phyloP scores from a whole-genome alignment of 164 flowering plant genomes.

The Platanus orientalis region DNA sequence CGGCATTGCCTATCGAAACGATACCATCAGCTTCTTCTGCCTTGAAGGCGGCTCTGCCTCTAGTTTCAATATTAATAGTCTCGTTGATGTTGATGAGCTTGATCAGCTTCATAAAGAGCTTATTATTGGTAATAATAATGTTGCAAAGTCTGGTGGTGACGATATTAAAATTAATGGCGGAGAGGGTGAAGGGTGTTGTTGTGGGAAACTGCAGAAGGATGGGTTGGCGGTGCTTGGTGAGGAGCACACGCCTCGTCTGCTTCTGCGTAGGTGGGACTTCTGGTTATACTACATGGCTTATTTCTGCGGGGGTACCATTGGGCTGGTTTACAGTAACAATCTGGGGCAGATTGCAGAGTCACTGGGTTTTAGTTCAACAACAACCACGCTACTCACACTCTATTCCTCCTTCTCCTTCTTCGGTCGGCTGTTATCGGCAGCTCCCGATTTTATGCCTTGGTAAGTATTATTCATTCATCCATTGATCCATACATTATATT shows the following conservation, averaged over 20 bases:
- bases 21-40: constrained; percentile 43
- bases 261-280: constrained; percentile 66
- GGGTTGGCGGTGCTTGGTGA: constrained; percentile 67
- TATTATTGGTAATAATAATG: constrained; percentile 7
- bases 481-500: no score
- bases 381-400: constrained; percentile 55
- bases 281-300: constrained; percentile 87
- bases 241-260: constrained; percentile 54
- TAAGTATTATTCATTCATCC: no score
- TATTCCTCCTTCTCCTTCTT: constrained; percentile 94
- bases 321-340: constrained; percentile 93
- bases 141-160: constrained; percentile 1
- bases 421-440: constrained; percentile 88
- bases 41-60: constrained; percentile 50
- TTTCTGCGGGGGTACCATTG: constrained; percentile 91
- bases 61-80: no score
- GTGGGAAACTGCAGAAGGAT: constrained; percentile 33
- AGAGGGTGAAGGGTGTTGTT: constrained; percentile 39
- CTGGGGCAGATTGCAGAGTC: constrained; percentile 92
- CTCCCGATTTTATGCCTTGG: constrained; percentile 81
- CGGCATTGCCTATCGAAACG: constrained; percentile 36
- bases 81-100: constrained; percentile 63
- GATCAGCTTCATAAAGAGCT: constrained; percentile 75
- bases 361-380: constrained; percentile 43
- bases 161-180: constrained; percentile 9